Conservation (phyloP, 2,329 filamentous ascomycete species). For the Colletotrichum ledebouriae region DNA sequence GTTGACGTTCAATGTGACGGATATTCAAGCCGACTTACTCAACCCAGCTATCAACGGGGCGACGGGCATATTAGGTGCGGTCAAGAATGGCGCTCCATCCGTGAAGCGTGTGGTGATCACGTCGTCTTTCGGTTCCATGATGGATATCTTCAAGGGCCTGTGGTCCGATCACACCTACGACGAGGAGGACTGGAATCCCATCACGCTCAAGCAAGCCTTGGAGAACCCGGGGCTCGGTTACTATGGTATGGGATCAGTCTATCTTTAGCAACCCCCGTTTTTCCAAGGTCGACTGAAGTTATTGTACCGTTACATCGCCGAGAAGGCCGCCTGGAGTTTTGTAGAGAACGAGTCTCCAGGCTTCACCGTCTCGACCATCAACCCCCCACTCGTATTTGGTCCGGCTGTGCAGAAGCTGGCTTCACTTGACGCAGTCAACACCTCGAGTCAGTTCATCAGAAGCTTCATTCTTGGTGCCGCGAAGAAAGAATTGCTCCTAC, state of each 20-base stretch:
- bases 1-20: slow-evolving; percentile 65
- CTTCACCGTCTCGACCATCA: slow-evolving; percentile 46
- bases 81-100: slow-evolving; percentile 50
- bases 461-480: slow-evolving; percentile 48
- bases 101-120: slow-evolving; percentile 76
- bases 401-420: slow-evolving; percentile 38
- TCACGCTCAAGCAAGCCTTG: slow-evolving; percentile 58
- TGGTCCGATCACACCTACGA: slow-evolving; percentile 57
- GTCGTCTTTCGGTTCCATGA: slow-evolving; percentile 66
- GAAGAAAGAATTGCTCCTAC: slow-evolving; percentile 44
- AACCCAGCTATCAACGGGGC: slow-evolving; percentile 69
- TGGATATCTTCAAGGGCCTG: slow-evolving; percentile 52
- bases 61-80: slow-evolving; percentile 73
- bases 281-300: too few relatives aligned
- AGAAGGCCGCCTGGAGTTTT: slow-evolving; percentile 49
- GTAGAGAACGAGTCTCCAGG: slow-evolving; percentile 45
- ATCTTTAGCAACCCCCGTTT: too few relatives aligned
- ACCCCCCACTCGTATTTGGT: slow-evolving; percentile 48
- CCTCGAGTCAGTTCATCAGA: slow-evolving; percentile 47
- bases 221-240: not conserved
- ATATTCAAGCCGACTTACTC: slow-evolving; percentile 65
- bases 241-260: slow-evolving; percentile 37
- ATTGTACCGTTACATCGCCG: slow-evolving; percentile 41
- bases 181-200: slow-evolving; percentile 67
- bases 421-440: slow-evolving; percentile 44